Base-by-base conservation (phyloP, 148 eudicot species). In the Polygonum aviculare region DNA sequence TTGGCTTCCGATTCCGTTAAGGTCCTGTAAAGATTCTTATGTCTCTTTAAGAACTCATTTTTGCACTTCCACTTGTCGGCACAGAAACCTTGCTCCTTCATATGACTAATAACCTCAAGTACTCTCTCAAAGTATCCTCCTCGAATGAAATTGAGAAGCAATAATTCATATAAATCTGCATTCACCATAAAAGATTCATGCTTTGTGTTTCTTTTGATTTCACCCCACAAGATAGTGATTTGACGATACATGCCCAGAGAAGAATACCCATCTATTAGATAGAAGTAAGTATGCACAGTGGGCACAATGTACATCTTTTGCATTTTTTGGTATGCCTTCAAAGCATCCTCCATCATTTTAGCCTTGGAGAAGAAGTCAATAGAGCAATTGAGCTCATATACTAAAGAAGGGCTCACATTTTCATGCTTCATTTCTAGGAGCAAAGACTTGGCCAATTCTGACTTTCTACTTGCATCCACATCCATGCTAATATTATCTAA, bases 121-220 rank as follows among this genome's bases (percentile, higher is more conserved):
- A 87, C 97, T 78, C 97, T 90, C 81, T 85, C 93, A 90, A 95
- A 95, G 82, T 95, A 95, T 54, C 98, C 98, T 39, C 97, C 98
- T 51, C 90, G 87, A 76, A 95, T 78, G 84, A 95, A 95, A 85
- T 72, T 90, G 38, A 87, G 33, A 40, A 89, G 69, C 81, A 95
- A 59, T 26, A 84, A 80, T 85, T 95, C 96, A n/a, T 82, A 95
- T 83, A 95, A 76, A 76, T 92, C 98, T 73, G 89, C 84, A 72
- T 84, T 74, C 51, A 69, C 82, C 63, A 85, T 74, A 39, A 79
- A 76, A 77, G 82, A 80, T 50, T 84, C 84, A 63, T 72, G 80
- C 72, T 76, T 75, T 84, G 84, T 84, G 70, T 81, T 81, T 85
- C 90, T 87, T 86, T 90, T 89, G 7, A 95, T 87, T 73, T 95